These are phyloP conservation scores for Euphorbia celastroides DNA, from an alignment of 441 rosid genomes.

Conservation along the genomic window DNA sequence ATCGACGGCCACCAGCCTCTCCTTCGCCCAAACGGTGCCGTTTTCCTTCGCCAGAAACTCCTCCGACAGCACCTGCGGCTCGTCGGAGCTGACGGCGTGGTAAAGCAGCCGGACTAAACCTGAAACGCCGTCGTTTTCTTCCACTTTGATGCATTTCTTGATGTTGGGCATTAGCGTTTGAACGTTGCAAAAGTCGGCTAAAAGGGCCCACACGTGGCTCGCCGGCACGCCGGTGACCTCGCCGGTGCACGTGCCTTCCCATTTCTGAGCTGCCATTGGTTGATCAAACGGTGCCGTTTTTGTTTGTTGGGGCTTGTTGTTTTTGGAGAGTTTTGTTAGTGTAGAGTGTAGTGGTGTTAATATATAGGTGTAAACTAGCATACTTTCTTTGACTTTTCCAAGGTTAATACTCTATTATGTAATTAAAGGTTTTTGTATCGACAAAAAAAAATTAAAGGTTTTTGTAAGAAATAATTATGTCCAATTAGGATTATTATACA, in stretches of 20 bases:
- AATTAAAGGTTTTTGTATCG: too few species aligned
- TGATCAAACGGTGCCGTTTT: background rate
- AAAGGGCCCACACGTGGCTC: background rate
- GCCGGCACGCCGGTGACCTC: background rate
- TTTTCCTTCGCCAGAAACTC: background rate
- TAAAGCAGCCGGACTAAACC: background rate
- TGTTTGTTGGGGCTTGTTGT: too few species aligned
- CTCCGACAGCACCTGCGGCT: background rate
- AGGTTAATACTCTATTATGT: too few species aligned
- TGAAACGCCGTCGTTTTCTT: background rate
- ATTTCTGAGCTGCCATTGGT: background rate
- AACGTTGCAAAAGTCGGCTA: background rate
- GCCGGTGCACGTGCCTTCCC: background rate
- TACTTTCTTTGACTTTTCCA: background rate
- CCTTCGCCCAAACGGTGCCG: background rate
- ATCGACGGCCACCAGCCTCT: background rate
- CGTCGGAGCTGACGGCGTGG: background rate
- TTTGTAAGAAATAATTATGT: too few species aligned
- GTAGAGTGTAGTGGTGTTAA: background rate
- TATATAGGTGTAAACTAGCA: background rate
- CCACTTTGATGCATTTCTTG: background rate
- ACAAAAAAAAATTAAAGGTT: too few species aligned
- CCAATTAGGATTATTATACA: too few species aligned
- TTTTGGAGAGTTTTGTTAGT: too few species aligned
- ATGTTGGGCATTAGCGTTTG: background rate